phyloP scores from a whole-genome alignment of 1,139 yeast species.

The Pichia sp. region DNA sequence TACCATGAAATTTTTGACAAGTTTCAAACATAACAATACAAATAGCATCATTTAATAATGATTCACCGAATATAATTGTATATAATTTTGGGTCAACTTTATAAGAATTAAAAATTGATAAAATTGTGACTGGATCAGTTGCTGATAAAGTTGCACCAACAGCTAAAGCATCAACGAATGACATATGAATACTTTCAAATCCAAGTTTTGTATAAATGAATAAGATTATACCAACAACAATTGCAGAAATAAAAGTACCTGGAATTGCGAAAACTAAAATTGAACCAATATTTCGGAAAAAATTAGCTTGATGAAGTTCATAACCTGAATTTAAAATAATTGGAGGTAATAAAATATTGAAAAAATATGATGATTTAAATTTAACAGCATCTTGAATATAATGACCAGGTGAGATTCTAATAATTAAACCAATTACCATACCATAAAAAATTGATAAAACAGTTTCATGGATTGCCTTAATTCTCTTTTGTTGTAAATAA shows the following conservation, averaged over 20 bases:
- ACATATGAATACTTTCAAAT: slow-evolving; percentile 75
- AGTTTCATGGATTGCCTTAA: slow-evolving; percentile 94
- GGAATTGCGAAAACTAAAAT: slow-evolving; percentile 94
- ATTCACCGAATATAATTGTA: slow-evolving; percentile 95
- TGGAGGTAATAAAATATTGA: slow-evolving; percentile 91
- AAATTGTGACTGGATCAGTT: slow-evolving; percentile 95
- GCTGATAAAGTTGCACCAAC: slow-evolving; percentile 98
- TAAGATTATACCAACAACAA: slow-evolving; percentile 77
- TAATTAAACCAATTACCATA: slow-evolving; percentile 88
- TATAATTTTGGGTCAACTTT: slow-evolving; percentile 96
- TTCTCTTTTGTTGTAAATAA: slow-evolving; percentile 82
- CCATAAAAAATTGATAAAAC: slow-evolving; percentile 94
- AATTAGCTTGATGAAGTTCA: slow-evolving; percentile 91
- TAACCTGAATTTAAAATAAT: slow-evolving; percentile 94
- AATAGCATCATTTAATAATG: slow-evolving; percentile 91
- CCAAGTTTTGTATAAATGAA: slow-evolving; percentile 91
- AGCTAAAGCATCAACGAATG: slow-evolving; percentile 92
- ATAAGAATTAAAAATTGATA: slow-evolving; percentile 93
- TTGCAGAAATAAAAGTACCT: slow-evolving; percentile 88
- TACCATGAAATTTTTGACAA: slow-evolving; percentile 92
- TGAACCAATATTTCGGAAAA: slow-evolving; percentile 86
- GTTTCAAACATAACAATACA: slow-evolving; percentile 99
- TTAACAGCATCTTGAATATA: slow-evolving; percentile 95
- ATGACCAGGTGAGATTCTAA: slow-evolving; percentile 89
- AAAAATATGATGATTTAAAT: slow-evolving; percentile 89